Percentiles rank a stretch among this genome's conserved stretches.
phyloP scores from a whole-genome alignment of 768 basidiomycete species.

The Rossbeevera mucosa region DNA sequence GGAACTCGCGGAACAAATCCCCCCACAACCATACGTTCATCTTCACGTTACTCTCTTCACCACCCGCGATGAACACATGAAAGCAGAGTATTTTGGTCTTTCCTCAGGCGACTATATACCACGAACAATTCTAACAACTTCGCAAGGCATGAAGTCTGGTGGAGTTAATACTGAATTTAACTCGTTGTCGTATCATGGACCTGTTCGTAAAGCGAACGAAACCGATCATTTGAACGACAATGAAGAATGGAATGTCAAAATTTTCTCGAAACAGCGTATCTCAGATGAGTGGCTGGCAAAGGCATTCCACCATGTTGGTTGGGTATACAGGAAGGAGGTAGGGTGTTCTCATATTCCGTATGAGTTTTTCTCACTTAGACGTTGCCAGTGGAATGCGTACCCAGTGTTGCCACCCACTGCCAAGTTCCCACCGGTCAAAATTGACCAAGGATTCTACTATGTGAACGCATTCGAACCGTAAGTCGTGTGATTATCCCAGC shows the following conservation, averaged over 20 bases:
- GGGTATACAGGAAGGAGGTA: conserved; percentile 81
- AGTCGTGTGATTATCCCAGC: conserved; percentile 27
- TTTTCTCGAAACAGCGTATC: conserved; percentile 68
- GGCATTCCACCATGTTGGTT: conserved; percentile 70
- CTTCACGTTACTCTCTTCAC: conserved; percentile 87
- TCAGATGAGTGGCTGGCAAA: conserved; percentile 65
- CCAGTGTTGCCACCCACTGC: conserved; percentile 64
- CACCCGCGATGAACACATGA: conserved; percentile 61
- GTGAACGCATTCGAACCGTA: conserved; percentile 90
- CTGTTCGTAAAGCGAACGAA: conserved; percentile 32
- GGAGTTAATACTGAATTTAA: conserved; percentile 75
- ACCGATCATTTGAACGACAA: conserved; percentile 19
- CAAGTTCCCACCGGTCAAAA: conserved; percentile 71
- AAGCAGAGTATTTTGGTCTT: conserved; percentile 68
- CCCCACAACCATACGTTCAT: conserved; percentile 70
- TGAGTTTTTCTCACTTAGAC: conserved; percentile 4
- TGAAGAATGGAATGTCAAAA: conserved; percentile 74
- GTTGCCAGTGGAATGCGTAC: conserved; percentile 73
- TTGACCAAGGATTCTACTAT: conserved; percentile 80
- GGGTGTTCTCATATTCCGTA: conserved; percentile 3
- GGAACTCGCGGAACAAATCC: conserved; percentile 49
- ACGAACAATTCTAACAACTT: conserved; percentile 66
- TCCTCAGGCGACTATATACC: conserved; percentile 45
- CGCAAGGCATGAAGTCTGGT: conserved; percentile 51
- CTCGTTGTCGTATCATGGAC: conserved; percentile 77